Conservation (phyloP, 768 basidiomycete species). For the Tulasnella sp. region DNA sequence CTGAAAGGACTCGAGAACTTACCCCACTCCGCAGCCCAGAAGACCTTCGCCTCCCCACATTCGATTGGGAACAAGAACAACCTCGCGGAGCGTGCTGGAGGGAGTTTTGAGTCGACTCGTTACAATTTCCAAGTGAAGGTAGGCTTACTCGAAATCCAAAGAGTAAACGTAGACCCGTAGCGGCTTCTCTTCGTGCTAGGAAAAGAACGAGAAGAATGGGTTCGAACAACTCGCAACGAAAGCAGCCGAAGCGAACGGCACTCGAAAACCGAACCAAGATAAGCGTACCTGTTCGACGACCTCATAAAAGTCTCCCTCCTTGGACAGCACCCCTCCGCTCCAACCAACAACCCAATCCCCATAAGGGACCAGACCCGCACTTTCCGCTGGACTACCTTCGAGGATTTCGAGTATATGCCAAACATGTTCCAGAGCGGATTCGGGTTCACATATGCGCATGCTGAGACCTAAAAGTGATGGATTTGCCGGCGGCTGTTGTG, state of each 20-base stretch:
- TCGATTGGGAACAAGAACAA: conserved; percentile 88
- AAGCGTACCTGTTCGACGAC: conserved; percentile 75
- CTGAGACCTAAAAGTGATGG: conserved; percentile 91
- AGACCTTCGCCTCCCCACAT: conserved; percentile 97
- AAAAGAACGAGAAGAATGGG: background rate
- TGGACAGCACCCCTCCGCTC: conserved; percentile 83
- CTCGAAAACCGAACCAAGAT: background rate
- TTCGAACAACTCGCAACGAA: background rate
- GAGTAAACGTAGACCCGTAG: conserved; percentile 93
- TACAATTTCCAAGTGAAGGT: background rate
- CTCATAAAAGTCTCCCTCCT: conserved; percentile 94
- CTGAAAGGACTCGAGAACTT: conserved; percentile 23
- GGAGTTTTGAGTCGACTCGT: conserved; percentile 4
- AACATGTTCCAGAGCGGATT: conserved; percentile 79
- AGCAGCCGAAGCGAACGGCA: background rate
- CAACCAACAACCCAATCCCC: conserved; percentile 73
- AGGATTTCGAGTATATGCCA: conserved; percentile 98
- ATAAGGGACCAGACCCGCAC: conserved; percentile 90
- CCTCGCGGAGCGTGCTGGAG: conserved; percentile 74
- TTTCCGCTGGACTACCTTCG: conserved; percentile 93
- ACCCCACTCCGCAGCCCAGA: conserved; percentile 94
- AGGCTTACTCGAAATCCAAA: conserved; percentile 83
- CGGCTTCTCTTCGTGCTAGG: conserved; percentile 86
- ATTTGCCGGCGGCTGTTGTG: conserved; percentile 28
- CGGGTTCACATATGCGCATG: conserved; percentile 87